Evolutionary conservation across 345 rosid species (phyloP).

Genomic region (Pistacia vera): DNA sequence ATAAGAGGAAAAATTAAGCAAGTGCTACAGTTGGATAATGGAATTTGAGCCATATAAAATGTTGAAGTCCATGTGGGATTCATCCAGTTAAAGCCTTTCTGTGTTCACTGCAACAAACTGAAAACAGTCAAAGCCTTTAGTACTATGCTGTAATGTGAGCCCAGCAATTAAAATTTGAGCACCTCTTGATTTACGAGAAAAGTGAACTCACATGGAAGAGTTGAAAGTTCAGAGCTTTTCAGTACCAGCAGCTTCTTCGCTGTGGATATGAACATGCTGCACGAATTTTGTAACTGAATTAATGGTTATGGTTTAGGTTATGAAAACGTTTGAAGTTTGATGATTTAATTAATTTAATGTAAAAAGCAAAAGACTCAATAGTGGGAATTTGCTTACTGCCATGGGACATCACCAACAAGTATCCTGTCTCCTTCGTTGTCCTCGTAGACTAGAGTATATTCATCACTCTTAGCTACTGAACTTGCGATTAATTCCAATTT

Average conservation of each 20-base stretch:
- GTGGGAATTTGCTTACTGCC: conserved; percentile 36
- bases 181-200: neutral
- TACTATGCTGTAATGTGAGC: neutral
- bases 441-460: conserved; percentile 46
- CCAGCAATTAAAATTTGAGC: neutral
- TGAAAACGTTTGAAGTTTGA: neutral
- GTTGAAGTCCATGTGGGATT: neutral
- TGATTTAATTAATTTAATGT: neutral
- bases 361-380: neutral
- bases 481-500: conserved; percentile 5
- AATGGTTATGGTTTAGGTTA: no score
- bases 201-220: conserved; percentile 26
- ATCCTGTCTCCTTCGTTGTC: conserved; percentile 56
- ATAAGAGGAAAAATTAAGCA: neutral
- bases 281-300: neutral
- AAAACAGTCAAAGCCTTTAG: conserved; percentile 6
- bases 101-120: conserved; percentile 26
- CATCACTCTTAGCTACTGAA: conserved; percentile 24
- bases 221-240: conserved; percentile 35
- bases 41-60: neutral
- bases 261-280: conserved; percentile 52
- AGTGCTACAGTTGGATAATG: neutral
- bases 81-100: conserved; percentile 21
- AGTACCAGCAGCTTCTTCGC: conserved; percentile 49
- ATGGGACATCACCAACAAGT: conserved; percentile 55